Evolutionary conservation across 306 rosid genomes (phyloP), one percentile per base, ranked within the genome.

Genomic region (Begonia peltatifolia): DNA sequence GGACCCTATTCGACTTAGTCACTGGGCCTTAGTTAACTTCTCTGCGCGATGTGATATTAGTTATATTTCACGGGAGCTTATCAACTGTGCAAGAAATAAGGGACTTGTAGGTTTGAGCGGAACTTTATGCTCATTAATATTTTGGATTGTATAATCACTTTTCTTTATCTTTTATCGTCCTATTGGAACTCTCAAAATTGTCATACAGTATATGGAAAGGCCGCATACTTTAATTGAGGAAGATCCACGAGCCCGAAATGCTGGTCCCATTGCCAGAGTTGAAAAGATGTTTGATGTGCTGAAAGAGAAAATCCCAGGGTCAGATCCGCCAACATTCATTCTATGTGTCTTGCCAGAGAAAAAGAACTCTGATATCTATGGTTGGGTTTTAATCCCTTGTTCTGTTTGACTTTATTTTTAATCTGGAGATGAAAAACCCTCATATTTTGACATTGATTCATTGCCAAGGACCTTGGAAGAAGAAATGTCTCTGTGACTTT

Each of bases 381-480:
- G 97, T 85, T 53, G 60, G 64, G 62, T 43, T 42, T 57, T 47
- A 44, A 6, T 11, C 48, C 14, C 11, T 44, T 44, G 48, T 44
- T 44, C 14, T 44, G n/a, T 44, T 11, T 44, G 12, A 44, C 12
- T 44, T 10, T 10, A 44, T 44, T 44, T n/a, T 2, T 44, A 10
- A 3, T 5, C 14, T 44, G 2, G 48, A 44, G 14, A 44, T 6
- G 48, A n/a, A 3, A 44, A 10, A 10, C 48, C 14, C 48, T 44
- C 5, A 44, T 44, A 44, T 44, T 44, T 44, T 44, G 48, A 3
- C 14, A 44, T 30, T 44, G 48, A 12, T n/a, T 10, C 53, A 65
- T 63, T 30, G n/a, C 64, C 53, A 68, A 90, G 95, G 94, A 56
- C 95, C 94, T 41, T 85, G 95, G 97, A 90, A 90, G 80, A 82